Conservation (phyloP, 2,329 filamentous ascomycete genomes). For the Esteya vermicola region DNA sequence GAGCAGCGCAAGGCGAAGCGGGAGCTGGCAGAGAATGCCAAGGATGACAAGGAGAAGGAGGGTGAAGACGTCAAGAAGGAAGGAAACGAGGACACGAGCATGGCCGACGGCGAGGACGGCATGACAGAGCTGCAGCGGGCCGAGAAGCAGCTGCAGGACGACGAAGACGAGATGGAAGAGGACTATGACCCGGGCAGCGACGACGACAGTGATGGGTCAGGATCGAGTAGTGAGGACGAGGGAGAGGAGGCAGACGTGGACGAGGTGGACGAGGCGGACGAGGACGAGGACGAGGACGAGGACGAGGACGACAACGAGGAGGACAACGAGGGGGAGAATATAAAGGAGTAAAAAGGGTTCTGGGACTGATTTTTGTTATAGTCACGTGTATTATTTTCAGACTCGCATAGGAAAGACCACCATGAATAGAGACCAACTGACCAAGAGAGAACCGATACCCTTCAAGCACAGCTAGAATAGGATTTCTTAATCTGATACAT, state of each 20-base stretch:
- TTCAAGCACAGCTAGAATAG: too few species aligned
- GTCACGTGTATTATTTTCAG: too few species aligned
- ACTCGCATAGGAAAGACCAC: too few species aligned
- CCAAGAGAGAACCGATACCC: too few species aligned
- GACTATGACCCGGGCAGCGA: conserved; percentile 52
- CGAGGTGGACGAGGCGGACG: conserved; percentile 22
- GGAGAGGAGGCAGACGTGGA: conserved; percentile 35
- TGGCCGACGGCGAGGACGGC: conserved; percentile 21
- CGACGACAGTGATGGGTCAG: conserved; percentile 43
- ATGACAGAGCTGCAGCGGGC: conserved; percentile 33
- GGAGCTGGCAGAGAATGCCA: conserved; percentile 44
- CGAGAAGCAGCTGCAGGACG: conserved; percentile 38
- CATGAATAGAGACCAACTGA: too few species aligned
- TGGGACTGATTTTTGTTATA: too few species aligned
- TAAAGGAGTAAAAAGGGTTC: not conserved
- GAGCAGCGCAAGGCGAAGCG: conserved; percentile 52
- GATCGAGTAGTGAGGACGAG: conserved; percentile 33
- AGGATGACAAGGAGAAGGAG: conserved; percentile 24
- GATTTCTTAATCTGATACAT: too few species aligned
- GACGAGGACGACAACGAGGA: not conserved
- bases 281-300: conserved; percentile 10
- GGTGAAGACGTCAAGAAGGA: conserved; percentile 24
- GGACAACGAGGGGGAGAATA: not conserved
- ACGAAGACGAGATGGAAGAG: conserved; percentile 50
- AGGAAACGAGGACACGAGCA: conserved; percentile 19